Conservation (phyloP, 257 asterid species). For the Forsythia viridissima region DNA sequence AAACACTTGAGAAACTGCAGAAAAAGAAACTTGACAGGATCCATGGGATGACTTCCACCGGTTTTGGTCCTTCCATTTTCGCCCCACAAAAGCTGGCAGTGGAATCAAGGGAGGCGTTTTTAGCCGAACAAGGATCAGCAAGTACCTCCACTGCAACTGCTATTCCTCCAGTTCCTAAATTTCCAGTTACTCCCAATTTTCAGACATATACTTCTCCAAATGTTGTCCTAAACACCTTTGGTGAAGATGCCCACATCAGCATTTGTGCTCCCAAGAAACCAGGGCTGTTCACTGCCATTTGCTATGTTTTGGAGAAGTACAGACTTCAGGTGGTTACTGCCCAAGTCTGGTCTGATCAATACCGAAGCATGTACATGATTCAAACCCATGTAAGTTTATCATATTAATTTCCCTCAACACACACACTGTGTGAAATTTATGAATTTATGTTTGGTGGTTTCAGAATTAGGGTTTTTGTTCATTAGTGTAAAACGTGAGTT, state of each 20-base stretch:
- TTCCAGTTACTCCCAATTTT: slow-evolving; percentile 17
- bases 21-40: slow-evolving; percentile 39
- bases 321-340: slow-evolving; percentile 37
- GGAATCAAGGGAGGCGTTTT: slow-evolving; percentile 32
- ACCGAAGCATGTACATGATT: slow-evolving; percentile 33
- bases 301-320: slow-evolving; percentile 41
- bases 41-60: slow-evolving; percentile 16
- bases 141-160: slow-evolving; percentile 1
- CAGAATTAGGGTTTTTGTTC: slow-evolving; percentile 13
- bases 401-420: background rate
- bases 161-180: background rate
- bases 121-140: slow-evolving; percentile 35
- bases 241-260: slow-evolving; percentile 35
- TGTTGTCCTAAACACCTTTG: slow-evolving; percentile 31
- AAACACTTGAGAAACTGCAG: slow-evolving; percentile 31
- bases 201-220: slow-evolving; percentile 39
- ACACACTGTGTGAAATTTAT: background rate
- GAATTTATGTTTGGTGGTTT: background rate
- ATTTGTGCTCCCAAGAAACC: slow-evolving; percentile 35
- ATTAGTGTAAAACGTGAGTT: background rate
- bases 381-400: slow-evolving; percentile 30
- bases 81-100: background rate
- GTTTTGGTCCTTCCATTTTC: background rate
- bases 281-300: slow-evolving; percentile 22
- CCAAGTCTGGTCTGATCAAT: slow-evolving; percentile 34